phyloP scores from a whole-genome alignment of 2,329 filamentous ascomycete species.

The Dendryphion nanum region DNA sequence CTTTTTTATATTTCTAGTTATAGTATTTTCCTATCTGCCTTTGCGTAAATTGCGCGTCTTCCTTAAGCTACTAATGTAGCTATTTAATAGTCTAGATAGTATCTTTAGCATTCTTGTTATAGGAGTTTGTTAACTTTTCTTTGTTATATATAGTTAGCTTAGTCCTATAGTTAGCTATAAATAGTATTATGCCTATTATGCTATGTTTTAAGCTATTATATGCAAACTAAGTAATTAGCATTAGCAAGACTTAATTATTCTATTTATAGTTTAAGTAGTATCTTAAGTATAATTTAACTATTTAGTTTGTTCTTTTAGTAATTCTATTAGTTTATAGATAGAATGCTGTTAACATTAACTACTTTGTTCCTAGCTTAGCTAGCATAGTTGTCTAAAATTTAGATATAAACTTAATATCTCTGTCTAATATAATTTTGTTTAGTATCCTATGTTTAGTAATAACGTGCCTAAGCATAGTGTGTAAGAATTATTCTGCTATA shows the following conservation, averaged over 20 bases:
- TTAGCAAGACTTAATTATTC: slow-evolving; percentile 2
- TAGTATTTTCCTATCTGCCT: slow-evolving; percentile 6
- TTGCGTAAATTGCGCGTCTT: neutral
- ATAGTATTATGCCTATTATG: slow-evolving; percentile 1
- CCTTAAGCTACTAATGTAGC: neutral
- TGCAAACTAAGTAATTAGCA: slow-evolving; percentile 1
- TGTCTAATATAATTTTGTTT: slow-evolving; percentile 2
- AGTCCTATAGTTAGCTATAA: slow-evolving; percentile 4
- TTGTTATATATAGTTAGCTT: neutral
- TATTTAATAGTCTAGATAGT: neutral
- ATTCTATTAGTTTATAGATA: slow-evolving; percentile 1
- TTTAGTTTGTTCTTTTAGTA: slow-evolving; percentile 2
- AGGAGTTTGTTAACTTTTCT: neutral
- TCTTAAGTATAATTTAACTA: neutral
- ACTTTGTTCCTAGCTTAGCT: slow-evolving; percentile 1
- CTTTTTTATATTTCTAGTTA: slow-evolving; percentile 5
- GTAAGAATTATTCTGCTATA: neutral
- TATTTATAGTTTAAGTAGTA: slow-evolving; percentile 3
- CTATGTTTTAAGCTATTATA: slow-evolving; percentile 6
- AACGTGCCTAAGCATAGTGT: no score
- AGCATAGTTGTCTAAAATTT: slow-evolving; percentile 1
- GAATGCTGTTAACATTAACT: neutral
- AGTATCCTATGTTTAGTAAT: slow-evolving; percentile 1
- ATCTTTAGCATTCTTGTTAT: neutral
- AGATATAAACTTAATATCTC: slow-evolving; percentile 2